These are phyloP conservation scores for Bretziella fagacearum DNA, from an alignment of 2,329 filamentous ascomycete species.

Conservation along the genomic window DNA sequence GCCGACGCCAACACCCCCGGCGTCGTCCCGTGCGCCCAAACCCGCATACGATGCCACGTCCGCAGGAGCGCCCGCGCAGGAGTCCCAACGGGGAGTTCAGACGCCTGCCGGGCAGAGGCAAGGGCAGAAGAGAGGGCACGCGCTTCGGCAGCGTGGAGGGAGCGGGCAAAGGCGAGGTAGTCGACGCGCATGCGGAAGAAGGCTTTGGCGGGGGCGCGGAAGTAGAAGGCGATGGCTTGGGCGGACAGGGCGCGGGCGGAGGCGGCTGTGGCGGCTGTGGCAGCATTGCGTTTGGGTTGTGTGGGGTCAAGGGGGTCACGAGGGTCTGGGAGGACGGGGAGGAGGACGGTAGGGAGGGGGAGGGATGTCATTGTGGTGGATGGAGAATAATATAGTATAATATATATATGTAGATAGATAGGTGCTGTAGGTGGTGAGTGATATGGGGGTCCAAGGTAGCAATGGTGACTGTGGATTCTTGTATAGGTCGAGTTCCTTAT, in stretches of 20 bases:
- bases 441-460: no score
- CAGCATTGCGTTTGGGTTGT: conserved; percentile 26
- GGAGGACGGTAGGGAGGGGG: background rate
- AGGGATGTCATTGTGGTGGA: background rate
- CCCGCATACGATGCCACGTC: conserved; percentile 24
- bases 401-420: no score
- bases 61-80: background rate
- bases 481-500: no score
- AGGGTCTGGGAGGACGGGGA: background rate
- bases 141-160: conserved; percentile 9
- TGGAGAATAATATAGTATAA: no score
- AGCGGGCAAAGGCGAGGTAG: conserved; percentile 46
- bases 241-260: conserved; percentile 69
- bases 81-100: background rate
- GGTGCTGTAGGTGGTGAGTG: no score
- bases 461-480: no score
- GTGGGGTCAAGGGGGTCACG: background rate
- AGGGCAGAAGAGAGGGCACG: conserved; percentile 20
- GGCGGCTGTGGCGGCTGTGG: conserved; percentile 65
- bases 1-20: conserved; percentile 53
- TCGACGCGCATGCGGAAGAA: conserved; percentile 86
- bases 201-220: conserved; percentile 75
- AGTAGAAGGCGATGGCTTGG: conserved; percentile 78
- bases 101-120: background rate
- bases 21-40: conserved; percentile 45